These are phyloP conservation scores for Pseudogymnoascus sp. DNA, from an alignment of 2,329 filamentous ascomycete species.

Conservation along the genomic window DNA sequence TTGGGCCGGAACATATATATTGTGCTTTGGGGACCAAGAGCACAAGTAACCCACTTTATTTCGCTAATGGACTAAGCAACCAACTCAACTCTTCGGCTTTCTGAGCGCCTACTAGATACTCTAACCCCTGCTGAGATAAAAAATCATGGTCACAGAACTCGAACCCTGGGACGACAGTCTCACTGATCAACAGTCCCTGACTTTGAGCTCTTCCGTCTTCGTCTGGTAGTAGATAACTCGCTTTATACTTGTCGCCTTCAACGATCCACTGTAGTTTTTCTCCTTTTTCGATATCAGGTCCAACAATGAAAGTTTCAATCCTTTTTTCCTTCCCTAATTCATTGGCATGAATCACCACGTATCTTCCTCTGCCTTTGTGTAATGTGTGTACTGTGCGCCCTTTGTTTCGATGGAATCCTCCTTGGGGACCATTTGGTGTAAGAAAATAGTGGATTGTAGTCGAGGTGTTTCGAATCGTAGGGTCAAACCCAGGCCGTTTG, in stretches of 20 bases:
- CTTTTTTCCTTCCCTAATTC: conserved; percentile 35
- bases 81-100: conserved; percentile 41
- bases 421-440: conserved; percentile 45
- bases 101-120: conserved; percentile 43
- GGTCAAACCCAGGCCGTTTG: conserved; percentile 32
- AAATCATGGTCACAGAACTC: conserved; percentile 62
- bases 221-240: conserved; percentile 49
- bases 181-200: conserved; percentile 54
- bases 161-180: conserved; percentile 62
- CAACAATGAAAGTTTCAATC: conserved; percentile 59
- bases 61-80: conserved; percentile 33
- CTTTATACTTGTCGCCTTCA: conserved; percentile 60
- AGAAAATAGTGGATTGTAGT: conserved; percentile 60
- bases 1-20: too few species aligned
- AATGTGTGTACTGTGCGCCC: conserved; percentile 57
- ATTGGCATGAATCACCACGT: conserved; percentile 55
- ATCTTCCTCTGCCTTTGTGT: conserved; percentile 53
- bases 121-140: conserved; percentile 42
- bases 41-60: neutral
- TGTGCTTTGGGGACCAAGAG: neutral
- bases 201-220: conserved; percentile 30
- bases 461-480: conserved; percentile 42
- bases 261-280: conserved; percentile 63
- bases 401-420: conserved; percentile 56
- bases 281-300: conserved; percentile 45